Conservation (phyloP, 805 yeast species). For the Zygoascus ofunaensis region DNA sequence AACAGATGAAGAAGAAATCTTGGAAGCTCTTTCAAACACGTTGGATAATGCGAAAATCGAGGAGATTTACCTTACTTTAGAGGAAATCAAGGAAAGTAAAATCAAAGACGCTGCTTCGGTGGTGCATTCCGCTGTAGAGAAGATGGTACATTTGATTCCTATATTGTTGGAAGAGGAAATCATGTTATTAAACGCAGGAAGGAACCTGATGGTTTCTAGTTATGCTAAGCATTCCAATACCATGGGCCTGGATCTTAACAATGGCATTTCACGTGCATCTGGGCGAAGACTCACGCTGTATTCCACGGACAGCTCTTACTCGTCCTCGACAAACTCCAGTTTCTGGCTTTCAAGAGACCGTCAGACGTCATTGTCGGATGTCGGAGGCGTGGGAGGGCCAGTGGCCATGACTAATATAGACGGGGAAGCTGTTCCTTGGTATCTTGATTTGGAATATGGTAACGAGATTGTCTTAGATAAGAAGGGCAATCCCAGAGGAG, state of each 20-base stretch:
- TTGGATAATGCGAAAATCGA: slow-evolving; percentile 13
- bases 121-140: slow-evolving; percentile 4
- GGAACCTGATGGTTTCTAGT: slow-evolving; percentile 3
- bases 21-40: slow-evolving; percentile 14
- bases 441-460: slow-evolving; percentile 42
- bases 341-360: not conserved
- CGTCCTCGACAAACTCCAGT: not conserved
- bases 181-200: slow-evolving; percentile 1
- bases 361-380: not conserved
- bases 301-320: not conserved
- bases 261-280: not conserved
- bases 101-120: slow-evolving; percentile 9
- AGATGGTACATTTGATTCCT: not conserved
- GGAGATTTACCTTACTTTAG: slow-evolving; percentile 14
- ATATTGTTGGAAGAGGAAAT: slow-evolving; percentile 1
- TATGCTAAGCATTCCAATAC: not conserved
- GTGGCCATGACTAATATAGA: too few species aligned
- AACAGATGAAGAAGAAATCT: slow-evolving; percentile 10
- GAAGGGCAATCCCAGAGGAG: slow-evolving; percentile 72
- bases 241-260: not conserved
- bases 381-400: not conserved
- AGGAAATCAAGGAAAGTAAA: slow-evolving; percentile 8
- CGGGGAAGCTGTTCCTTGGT: slow-evolving; percentile 40
- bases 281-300: not conserved
- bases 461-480: slow-evolving; percentile 48